phyloP scores from a whole-genome alignment of 2,329 filamentous ascomycete genomes.

The Fusarium fracticaudum region DNA sequence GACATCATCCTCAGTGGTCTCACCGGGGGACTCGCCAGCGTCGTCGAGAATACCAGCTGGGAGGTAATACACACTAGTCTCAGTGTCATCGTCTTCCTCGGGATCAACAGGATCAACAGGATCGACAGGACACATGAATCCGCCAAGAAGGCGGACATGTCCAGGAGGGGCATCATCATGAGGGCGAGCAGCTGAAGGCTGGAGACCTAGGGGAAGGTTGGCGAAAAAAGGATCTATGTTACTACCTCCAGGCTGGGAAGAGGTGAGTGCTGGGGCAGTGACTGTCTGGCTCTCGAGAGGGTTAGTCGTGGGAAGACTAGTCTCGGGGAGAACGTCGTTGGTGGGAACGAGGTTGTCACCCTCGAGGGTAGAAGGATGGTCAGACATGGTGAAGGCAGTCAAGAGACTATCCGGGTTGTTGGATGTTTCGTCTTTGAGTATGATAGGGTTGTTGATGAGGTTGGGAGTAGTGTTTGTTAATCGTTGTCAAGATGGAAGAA shows the following conservation, averaged over 20 bases:
- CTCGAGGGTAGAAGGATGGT: not conserved
- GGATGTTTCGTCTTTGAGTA: not conserved
- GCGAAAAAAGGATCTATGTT: rapidly evolving
- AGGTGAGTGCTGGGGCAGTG: not conserved
- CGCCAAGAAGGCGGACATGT: not conserved
- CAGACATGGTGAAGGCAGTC: not conserved
- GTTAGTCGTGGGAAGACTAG: not conserved
- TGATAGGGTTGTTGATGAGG: too few species aligned
- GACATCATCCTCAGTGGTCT: not conserved
- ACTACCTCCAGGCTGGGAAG: not conserved
- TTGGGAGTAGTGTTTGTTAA: not conserved
- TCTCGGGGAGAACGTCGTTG: not conserved
- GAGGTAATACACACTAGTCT: not conserved
- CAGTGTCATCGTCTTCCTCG: not conserved
- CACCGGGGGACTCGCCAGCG: not conserved
- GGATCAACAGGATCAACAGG: not conserved
- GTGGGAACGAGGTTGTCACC: not conserved
- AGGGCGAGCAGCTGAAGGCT: not conserved
- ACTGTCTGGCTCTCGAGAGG: not conserved
- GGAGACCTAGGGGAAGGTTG: not conserved
- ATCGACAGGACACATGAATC: not conserved
- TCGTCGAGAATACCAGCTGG: not conserved
- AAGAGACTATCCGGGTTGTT: not conserved
- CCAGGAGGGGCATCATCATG: not conserved
- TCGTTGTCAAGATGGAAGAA: not conserved